Percentiles rank a stretch among this genome's conserved stretches.
Evolutionary conservation across 108 stramenopile genomes (phyloP).

Genomic region (Pseudonitzschia pungens): DNA sequence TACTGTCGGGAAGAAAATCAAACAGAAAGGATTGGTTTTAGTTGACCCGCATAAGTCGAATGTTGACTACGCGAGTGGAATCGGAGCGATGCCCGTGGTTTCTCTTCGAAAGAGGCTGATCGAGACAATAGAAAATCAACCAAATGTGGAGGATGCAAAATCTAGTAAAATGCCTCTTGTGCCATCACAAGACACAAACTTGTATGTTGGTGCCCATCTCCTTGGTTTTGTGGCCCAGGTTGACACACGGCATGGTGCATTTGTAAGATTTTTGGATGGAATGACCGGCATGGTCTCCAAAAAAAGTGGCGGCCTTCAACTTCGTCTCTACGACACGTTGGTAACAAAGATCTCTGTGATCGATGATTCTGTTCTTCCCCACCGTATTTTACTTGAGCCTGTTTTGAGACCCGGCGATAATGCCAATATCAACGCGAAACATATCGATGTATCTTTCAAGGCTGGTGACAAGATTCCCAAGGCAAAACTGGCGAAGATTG

Average conservation of each 20-base stretch:
- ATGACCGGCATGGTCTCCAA: slow-evolving; percentile 83
- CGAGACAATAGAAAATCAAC: slow-evolving; percentile 40
- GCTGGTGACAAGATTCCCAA: slow-evolving; percentile 60
- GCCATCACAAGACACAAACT: slow-evolving; percentile 48
- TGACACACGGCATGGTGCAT: slow-evolving; percentile 77
- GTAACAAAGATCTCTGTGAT: slow-evolving; percentile 66
- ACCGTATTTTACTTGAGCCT: slow-evolving; percentile 61
- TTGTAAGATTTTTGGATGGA: slow-evolving; percentile 78
- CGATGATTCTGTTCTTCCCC: slow-evolving; percentile 62
- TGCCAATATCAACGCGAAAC: not conserved
- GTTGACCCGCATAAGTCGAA: slow-evolving; percentile 49
- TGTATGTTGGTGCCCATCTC: slow-evolving; percentile 70
- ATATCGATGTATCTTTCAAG: slow-evolving; percentile 14
- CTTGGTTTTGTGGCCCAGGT: slow-evolving; percentile 69
- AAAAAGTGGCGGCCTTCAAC: slow-evolving; percentile 69
- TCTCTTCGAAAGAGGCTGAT: slow-evolving; percentile 65
- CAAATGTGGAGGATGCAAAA: not conserved
- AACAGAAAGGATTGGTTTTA: slow-evolving; percentile 66
- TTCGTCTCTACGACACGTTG: slow-evolving; percentile 61
- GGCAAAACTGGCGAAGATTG: slow-evolving; percentile 52
- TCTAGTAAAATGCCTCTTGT: slow-evolving; percentile 38
- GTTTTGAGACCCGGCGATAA: slow-evolving; percentile 21
- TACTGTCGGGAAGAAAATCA: slow-evolving; percentile 75
- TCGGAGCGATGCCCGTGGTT: slow-evolving; percentile 58
- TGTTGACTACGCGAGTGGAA: slow-evolving; percentile 56